Percentiles rank a stretch among this genome's conserved stretches.
These are phyloP conservation scores for Clitopilus passeckerianus DNA, from an alignment of 768 basidiomycete genomes.

Conservation along the genomic window DNA sequence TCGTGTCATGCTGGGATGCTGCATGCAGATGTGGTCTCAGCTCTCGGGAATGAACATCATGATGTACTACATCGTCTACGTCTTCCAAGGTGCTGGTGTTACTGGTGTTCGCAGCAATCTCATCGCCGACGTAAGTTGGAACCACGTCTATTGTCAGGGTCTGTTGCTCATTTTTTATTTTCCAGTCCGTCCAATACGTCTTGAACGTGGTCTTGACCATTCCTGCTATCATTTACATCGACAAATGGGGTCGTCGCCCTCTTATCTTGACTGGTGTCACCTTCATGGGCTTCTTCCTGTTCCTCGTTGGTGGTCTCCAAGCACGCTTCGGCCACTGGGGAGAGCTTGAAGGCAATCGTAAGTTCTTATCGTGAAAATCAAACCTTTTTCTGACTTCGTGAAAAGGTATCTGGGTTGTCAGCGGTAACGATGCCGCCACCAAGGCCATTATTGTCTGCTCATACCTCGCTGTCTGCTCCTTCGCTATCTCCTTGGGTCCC, in stretches of 20 bases:
- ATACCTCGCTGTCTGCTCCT: slow-evolving; percentile 72
- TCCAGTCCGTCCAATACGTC: slow-evolving; percentile 62
- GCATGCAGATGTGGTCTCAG: slow-evolving; percentile 81
- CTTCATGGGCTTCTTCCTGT: slow-evolving; percentile 74
- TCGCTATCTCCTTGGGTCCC: slow-evolving; percentile 74
- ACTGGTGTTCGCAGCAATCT: slow-evolving; percentile 70
- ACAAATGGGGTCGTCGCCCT: slow-evolving; percentile 75
- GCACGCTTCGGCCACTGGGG: slow-evolving; percentile 65
- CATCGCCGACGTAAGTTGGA: slow-evolving; percentile 47
- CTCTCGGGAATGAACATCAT: slow-evolving; percentile 77
- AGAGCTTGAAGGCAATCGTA: slow-evolving; percentile 28
- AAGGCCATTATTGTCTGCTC: slow-evolving; percentile 74
- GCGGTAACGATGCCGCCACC: slow-evolving; percentile 47
- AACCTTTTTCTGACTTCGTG: background rate
- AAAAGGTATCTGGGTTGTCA: slow-evolving; percentile 46
- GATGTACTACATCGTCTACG: slow-evolving; percentile 74
- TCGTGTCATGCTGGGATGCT: slow-evolving; percentile 64
- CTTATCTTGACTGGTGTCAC: slow-evolving; percentile 63
- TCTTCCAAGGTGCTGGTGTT: slow-evolving; percentile 75
- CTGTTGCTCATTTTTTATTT: background rate
- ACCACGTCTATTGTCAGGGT: too few relatives aligned
- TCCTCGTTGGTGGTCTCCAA: slow-evolving; percentile 74
- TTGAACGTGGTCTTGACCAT: slow-evolving; percentile 33
- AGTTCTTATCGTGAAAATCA: slow-evolving; percentile 4
- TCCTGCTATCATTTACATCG: slow-evolving; percentile 59